Base-by-base conservation (phyloP, 768 basidiomycete species). In the Lenzites betulinus region DNA sequence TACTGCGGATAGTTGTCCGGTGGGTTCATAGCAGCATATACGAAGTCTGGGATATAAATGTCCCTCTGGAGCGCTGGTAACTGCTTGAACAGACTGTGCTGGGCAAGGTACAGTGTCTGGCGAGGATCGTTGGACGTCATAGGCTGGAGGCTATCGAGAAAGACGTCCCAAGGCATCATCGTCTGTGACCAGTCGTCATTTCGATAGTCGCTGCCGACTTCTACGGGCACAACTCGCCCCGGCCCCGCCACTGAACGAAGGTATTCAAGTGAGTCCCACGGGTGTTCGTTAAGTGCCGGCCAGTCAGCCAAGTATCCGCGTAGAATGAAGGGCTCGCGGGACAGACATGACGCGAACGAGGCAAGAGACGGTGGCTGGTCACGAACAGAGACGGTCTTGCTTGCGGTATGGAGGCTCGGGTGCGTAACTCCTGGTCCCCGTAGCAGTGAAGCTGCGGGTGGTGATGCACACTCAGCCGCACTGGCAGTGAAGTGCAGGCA, bases 141-240 rank as follows among this genome's bases (percentile, higher is more conserved):
- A 63, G 51, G 39, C 56, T 55, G 64, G 35, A 87, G 66, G 60
- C 76, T 72, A 58, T 77, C 66, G 7, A 98, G 77, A 70, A 98
- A 95, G 1, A 77, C 79, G 36, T 90, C 85, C 86, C 93, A 97
- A 22, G 71, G 67, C 73, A 97, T 83, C 54, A 98, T 77, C 64
- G 75, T 74, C 71, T 96, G 96, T 1, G 81, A 81, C 97, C 97
- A 99, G 47, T 83, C 83, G 22, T 83, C 82, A 12, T 79, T 75
- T 28, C 92, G 85, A 73, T 98, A 98, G 69, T 95, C 90, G 35
- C 74, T 72, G 15, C 96, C 96, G 18, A 97, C 75, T 74, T 98
- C 96, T 7, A 98, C 87, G 6, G 96, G 97, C 1, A 98, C 89
- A 5, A 92, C 75, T 22, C 97, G 82, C 1, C 90, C 95, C 43